Evolutionary conservation across 192 early-diverging fungal genomes (phyloP), one percentile per base, ranked within the genome.

Genomic region (Chytriomyces sp.): DNA sequence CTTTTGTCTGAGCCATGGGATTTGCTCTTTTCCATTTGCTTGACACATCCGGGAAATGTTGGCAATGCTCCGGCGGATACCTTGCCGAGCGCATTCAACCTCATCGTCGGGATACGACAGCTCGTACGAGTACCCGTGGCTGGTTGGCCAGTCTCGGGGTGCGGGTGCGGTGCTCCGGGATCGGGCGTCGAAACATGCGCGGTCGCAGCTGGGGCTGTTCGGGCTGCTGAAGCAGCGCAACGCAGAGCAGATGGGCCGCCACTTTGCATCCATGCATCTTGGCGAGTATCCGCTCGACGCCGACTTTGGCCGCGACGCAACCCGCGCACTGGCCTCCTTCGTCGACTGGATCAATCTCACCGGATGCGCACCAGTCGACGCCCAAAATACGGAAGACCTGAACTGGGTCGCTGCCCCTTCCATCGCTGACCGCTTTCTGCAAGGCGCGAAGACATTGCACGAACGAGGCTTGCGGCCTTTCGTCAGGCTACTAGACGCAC

Each of bases 271-370:
- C 5, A 22, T 17, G 17, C 44, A 68, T 32, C 26, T 68, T 25
- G n/a, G 3, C n/a, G 31, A 12, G 2, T 56, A 56, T 32, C 28
- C 33, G 32, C 55, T 68, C 52, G 28, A 52, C 30, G 36, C n/a
- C 44, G 52, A 52, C 10, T 53, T 56, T 39, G 8, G 5, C 8
- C 8, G 19, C 52, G 65, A 53, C 52, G 65, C 65, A 22, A 26
- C 52, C 5, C 52, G 52, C 79, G 0, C 81, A 77, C 33, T 82
- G 77, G 49, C 82, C 82, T 37, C 75, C 59, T 40, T 79, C 67
- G 57, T 84, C 81, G 0, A 76, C 65, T 57, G 82, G 80, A 34
- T 85, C 80, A 52, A 82, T 81, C 28, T 81, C 81, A 61, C 82
- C 81, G 12, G 78, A 37, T 7, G 28, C 25, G 32, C 66, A 1